phyloP scores from a whole-genome alignment of 768 basidiomycete species.

The Mycena floridula region DNA sequence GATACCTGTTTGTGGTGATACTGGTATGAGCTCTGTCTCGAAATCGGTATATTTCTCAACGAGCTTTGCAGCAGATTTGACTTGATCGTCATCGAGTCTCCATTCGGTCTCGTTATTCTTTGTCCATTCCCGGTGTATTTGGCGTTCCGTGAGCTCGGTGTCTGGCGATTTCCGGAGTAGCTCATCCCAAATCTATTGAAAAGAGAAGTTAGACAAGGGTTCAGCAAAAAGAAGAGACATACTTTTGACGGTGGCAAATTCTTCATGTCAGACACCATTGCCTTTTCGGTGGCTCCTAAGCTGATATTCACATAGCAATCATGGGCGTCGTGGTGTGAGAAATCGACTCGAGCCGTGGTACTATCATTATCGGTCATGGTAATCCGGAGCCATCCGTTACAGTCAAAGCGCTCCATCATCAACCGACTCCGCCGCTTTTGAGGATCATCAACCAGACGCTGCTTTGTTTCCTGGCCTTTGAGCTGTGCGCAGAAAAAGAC shows the following conservation, averaged over 20 bases:
- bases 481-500: constrained; percentile 11
- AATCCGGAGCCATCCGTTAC: constrained; percentile 19
- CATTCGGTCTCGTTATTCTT: constrained; percentile 11
- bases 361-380: constrained; percentile 7
- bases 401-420: constrained; percentile 18
- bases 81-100: constrained; percentile 17
- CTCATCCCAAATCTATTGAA: constrained; percentile 14
- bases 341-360: constrained; percentile 4
- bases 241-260: constrained; percentile 11
- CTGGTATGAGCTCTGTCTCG: background rate
- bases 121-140: constrained; percentile 17
- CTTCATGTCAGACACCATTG: constrained; percentile 4
- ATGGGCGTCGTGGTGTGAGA: constrained; percentile 15
- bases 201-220: background rate
- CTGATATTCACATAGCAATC: constrained; percentile 17
- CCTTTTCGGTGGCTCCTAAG: constrained; percentile 10
- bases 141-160: constrained; percentile 5
- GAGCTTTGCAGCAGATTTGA: constrained; percentile 21
- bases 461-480: constrained; percentile 7
- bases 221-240: background rate
- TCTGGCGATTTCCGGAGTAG: constrained; percentile 9
- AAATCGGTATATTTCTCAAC: constrained; percentile 9
- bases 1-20: background rate
- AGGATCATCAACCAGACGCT: constrained; percentile 6
- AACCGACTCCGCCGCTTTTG: constrained; percentile 17